phyloP scores from a whole-genome alignment of 1,284 basidiomycete genomes.

The Pseudozyma thailandica region DNA sequence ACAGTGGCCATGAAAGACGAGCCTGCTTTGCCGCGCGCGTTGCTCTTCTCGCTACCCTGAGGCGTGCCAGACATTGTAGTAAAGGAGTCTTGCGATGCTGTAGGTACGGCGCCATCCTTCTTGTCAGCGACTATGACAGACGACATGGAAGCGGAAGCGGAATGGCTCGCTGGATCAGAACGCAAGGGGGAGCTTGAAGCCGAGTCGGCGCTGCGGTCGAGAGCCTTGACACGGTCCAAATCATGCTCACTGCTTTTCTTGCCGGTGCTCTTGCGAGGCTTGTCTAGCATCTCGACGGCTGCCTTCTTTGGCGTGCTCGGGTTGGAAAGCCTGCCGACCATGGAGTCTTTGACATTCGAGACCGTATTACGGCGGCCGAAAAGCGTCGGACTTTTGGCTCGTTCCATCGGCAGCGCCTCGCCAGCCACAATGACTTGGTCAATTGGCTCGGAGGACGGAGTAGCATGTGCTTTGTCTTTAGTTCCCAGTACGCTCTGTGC shows the following conservation, averaged over 20 bases:
- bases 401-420: constrained; percentile 41
- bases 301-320: constrained; percentile 48
- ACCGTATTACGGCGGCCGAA: constrained; percentile 51
- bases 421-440: constrained; percentile 47
- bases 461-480: constrained; percentile 28
- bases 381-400: constrained; percentile 52
- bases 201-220: constrained; percentile 31
- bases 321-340: constrained; percentile 32
- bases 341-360: constrained; percentile 37
- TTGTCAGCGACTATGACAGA: constrained; percentile 1
- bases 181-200: constrained; percentile 23
- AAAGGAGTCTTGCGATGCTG: constrained; percentile 57
- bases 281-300: constrained; percentile 11
- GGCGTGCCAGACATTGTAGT: constrained; percentile 48
- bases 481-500: constrained; percentile 45
- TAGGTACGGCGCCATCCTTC: constrained; percentile 21
- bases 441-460: constrained; percentile 10
- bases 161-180: constrained; percentile 1
- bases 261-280: constrained; percentile 32
- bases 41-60: constrained; percentile 43
- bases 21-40: constrained; percentile 23
- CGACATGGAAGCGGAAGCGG: constrained; percentile 1
- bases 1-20: constrained; percentile 69
- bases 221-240: constrained; percentile 40
- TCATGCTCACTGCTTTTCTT: constrained; percentile 41